Conservation (phyloP, 169 alveolate genomes). For the Sarcocystis neurona region DNA sequence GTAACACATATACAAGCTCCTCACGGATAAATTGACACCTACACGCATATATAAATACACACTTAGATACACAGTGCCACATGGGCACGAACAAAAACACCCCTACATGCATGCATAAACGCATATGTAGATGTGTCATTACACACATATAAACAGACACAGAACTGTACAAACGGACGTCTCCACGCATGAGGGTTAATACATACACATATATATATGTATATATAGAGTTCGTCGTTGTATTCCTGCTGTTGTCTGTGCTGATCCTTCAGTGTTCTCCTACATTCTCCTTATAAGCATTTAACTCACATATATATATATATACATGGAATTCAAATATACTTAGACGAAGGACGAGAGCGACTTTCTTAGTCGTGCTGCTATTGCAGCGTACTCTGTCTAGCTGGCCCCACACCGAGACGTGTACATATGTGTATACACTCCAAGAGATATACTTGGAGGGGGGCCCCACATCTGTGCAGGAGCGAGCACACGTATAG, state of each 20-base stretch:
- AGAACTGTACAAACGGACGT: not conserved
- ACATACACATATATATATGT: not conserved
- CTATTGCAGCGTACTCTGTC: no score
- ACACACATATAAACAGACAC: not conserved
- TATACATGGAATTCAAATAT: no score
- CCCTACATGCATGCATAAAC: not conserved
- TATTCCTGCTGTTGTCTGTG: not conserved
- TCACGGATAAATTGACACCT: not conserved
- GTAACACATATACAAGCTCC: not conserved
- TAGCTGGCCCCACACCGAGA: no score
- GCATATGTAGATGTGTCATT: not conserved
- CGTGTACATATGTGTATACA: no score
- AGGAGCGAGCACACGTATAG: no score
- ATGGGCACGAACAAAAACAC: not conserved
- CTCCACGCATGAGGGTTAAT: no score
- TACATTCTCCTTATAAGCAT: not conserved
- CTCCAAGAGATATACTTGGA: no score
- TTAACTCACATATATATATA: no score
- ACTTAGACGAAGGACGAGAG: no score
- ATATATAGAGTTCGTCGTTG: not conserved
- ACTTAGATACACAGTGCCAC: not conserved
- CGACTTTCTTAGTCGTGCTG: no score
- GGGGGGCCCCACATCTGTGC: no score
- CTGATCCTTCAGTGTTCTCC: not conserved
- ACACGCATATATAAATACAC: not conserved